These are phyloP conservation scores for Cladosporium sp. DNA, from an alignment of 2,329 filamentous ascomycete species.

Conservation along the genomic window DNA sequence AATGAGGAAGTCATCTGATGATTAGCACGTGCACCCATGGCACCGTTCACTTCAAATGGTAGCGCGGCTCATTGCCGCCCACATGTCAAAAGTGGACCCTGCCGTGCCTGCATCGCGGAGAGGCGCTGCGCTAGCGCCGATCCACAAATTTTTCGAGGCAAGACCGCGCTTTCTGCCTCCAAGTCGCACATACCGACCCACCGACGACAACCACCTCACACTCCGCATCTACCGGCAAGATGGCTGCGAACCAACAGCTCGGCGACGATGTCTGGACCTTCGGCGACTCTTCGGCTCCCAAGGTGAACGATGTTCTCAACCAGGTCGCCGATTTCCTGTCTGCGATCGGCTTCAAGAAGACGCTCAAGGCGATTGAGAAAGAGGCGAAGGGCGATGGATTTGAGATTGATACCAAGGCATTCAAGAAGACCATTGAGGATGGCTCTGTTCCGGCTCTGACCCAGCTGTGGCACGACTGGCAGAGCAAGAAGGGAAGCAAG, in stretches of 20 bases:
- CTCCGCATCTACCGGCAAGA: slow-evolving; percentile 3
- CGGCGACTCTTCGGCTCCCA: slow-evolving; percentile 1
- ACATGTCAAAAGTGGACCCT: background rate
- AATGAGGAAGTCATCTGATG: too few relatives aligned
- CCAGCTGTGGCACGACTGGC: slow-evolving; percentile 7
- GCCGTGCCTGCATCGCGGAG: background rate
- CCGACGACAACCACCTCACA: background rate
- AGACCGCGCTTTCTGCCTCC: background rate
- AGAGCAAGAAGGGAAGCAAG: slow-evolving; percentile 15
- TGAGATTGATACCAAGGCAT: slow-evolving; percentile 15
- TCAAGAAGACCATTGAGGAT: slow-evolving; percentile 16
- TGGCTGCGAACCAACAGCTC: slow-evolving; percentile 9
- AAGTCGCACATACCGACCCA: background rate
- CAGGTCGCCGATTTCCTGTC: slow-evolving; percentile 27
- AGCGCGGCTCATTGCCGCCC: too few relatives aligned
- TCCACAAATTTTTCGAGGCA: slow-evolving; percentile 11
- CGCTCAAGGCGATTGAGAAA: slow-evolving; percentile 24
- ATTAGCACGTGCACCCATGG: too few relatives aligned
- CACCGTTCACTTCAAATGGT: too few relatives aligned
- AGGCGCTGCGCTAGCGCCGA: slow-evolving; percentile 1
- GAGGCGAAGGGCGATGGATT: slow-evolving; percentile 28
- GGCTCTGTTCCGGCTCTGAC: slow-evolving; percentile 12
- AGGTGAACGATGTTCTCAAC: slow-evolving; percentile 13
- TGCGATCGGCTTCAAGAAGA: slow-evolving; percentile 28
- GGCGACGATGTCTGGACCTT: slow-evolving; percentile 11